These are phyloP conservation scores for Jamesozyma spencerorum DNA, from an alignment of 805 yeast genomes.

Conservation along the genomic window DNA sequence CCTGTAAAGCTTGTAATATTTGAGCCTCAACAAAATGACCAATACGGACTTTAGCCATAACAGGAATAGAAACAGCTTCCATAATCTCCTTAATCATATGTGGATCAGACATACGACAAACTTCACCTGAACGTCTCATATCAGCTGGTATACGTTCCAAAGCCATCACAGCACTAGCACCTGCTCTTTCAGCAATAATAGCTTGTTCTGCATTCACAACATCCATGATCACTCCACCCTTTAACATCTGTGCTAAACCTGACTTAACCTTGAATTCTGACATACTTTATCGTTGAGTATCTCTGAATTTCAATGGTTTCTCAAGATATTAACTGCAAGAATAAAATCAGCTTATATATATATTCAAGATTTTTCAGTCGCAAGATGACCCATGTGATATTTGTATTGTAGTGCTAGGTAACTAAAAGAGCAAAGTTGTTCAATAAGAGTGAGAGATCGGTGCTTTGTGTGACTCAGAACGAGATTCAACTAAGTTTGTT, in stretches of 20 bases:
- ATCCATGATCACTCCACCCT: slow-evolving; percentile 68
- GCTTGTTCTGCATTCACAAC: slow-evolving; percentile 79
- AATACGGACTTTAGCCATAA: slow-evolving; percentile 80
- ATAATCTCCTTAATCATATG: slow-evolving; percentile 65
- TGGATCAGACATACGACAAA: slow-evolving; percentile 82
- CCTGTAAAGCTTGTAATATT: slow-evolving; percentile 57
- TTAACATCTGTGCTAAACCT: slow-evolving; percentile 79
- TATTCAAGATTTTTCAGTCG: too few relatives aligned
- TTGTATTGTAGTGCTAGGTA: too few relatives aligned
- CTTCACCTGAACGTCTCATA: slow-evolving; percentile 72
- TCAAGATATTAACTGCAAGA: too few relatives aligned
- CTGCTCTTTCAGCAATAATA: slow-evolving; percentile 67
- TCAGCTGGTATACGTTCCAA: slow-evolving; percentile 79
- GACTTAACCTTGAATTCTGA: slow-evolving; percentile 47
- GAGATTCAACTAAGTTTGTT: too few relatives aligned
- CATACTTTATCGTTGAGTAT: not conserved
- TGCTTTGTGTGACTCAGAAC: too few relatives aligned
- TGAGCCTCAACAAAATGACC: slow-evolving; percentile 81
- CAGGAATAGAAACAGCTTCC: slow-evolving; percentile 57
- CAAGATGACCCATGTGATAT: too few relatives aligned
- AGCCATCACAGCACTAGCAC: slow-evolving; percentile 88
- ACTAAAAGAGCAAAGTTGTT: too few relatives aligned
- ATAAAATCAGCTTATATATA: slow-evolving; percentile 10
- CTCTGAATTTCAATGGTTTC: too few relatives aligned
- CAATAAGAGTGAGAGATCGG: too few relatives aligned